Base-by-base conservation (phyloP, 2,329 filamentous ascomycete genomes). In the Xylogone sp. region DNA sequence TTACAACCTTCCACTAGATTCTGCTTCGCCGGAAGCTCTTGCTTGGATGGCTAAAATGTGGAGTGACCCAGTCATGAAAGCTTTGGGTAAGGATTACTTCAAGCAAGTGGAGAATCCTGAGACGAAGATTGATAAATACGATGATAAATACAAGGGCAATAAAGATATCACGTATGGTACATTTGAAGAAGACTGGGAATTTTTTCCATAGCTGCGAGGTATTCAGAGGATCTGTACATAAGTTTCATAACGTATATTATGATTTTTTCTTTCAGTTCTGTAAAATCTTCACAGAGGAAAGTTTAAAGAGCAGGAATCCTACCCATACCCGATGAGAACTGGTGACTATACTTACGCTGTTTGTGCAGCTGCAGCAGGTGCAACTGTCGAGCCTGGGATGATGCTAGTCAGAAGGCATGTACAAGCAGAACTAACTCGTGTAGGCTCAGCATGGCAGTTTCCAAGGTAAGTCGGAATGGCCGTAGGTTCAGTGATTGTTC, bases 21-120 rank as follows among this genome's bases (percentile, higher is more conserved):
- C 56, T 1, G 62, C 64, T 10, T 55, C 52, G 13, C 51, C 59
- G 2, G 59, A 65, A 21, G 60, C 55, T 2, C 46, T 62, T 39
- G 52, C 54, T 19, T 66, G 63, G 63, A 60, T 64, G 55, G 53
- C 50, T 19, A 67, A 54, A 12, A 66, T 66, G 64, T 67, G 64
- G 65, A 60, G 54, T 43, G 55, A 66, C 46, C 60, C 61, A 2
- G 52, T 48, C 9, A 50, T 65, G 42, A 56, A 59, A 50, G 50
- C 48, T 0, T 49, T 63, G 45, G 52, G 44, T 3, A 47, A 45
- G n/a, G 57, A 57, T n/a, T 67, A 65, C 46, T 64, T 63, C 43
- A 52, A 46, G 16, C 64, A 67, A 34, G 59, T 56, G 3, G 46
- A 58, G 22, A 47, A 60, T 46, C 62, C 62, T 8, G 46, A 56